A percentile compares a stretch with the other conserved stretches of the same genome.
phyloP scores from a whole-genome alignment of 345 rosid species.

The Populus pruinosa region DNA sequence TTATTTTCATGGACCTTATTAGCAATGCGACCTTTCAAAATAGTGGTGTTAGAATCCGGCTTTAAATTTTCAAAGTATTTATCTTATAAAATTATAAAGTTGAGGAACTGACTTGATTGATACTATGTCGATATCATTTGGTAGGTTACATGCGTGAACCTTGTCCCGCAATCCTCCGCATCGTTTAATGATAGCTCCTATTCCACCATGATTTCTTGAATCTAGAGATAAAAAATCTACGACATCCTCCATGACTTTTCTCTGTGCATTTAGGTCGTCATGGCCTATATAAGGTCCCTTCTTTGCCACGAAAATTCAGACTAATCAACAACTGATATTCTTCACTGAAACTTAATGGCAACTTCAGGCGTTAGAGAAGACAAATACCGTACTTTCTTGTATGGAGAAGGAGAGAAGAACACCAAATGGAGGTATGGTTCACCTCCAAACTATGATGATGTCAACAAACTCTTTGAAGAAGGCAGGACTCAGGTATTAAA shows the following conservation, averaged over 20 bases:
- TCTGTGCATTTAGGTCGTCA: no score
- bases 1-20: no score
- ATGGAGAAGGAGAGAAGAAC: conserved; percentile 54
- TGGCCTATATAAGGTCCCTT: background rate
- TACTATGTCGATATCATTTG: no score
- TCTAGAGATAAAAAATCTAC: background rate
- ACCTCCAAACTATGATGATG: conserved; percentile 52
- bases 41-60: no score
- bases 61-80: no score
- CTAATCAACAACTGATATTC: background rate
- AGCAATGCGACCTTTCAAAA: no score
- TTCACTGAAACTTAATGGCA: conserved; percentile 26
- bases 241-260: background rate
- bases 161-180: no score
- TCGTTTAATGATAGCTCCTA: no score
- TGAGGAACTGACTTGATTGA: no score
- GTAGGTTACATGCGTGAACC: no score
- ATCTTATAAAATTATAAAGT: no score
- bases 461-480: conserved; percentile 59
- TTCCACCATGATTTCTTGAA: no score
- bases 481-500: conserved; percentile 47
- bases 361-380: conserved; percentile 26
- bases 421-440: conserved; percentile 51
- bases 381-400: conserved; percentile 44
- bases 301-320: background rate